phyloP scores from a whole-genome alignment of 176 grass and related monocot species.

The Leersia perrieri region DNA sequence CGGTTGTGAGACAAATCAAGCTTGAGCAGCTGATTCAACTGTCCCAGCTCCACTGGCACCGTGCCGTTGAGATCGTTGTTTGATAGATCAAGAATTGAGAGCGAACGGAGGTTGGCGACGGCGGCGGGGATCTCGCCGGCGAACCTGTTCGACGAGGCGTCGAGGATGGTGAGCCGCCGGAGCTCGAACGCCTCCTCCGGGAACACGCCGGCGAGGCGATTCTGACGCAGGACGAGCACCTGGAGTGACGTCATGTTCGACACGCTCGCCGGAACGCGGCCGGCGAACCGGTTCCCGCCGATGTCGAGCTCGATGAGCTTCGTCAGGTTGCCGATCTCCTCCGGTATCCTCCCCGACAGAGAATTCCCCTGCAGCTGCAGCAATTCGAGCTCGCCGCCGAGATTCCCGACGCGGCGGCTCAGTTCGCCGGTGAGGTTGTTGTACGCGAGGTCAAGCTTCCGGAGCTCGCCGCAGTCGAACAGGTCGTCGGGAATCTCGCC shows the following conservation, averaged over 20 bases:
- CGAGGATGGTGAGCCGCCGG: slow-evolving; percentile 38
- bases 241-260: slow-evolving; percentile 56
- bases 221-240: slow-evolving; percentile 38
- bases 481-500: slow-evolving; percentile 71
- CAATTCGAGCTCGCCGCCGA: slow-evolving; percentile 29
- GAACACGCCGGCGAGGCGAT: slow-evolving; percentile 44
- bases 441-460: slow-evolving; percentile 11
- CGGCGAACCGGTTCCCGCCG: slow-evolving; percentile 44
- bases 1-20: slow-evolving; percentile 79
- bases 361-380: slow-evolving; percentile 57
- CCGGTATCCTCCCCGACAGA: slow-evolving; percentile 58
- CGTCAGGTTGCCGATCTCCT: slow-evolving; percentile 70
- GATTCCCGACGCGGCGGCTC: slow-evolving; percentile 43
- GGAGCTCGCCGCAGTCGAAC: slow-evolving; percentile 55
- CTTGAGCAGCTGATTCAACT: slow-evolving; percentile 45
- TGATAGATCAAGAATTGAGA: slow-evolving; percentile 64
- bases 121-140: slow-evolving; percentile 50
- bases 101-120: slow-evolving; percentile 48
- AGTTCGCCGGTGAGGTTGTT: slow-evolving; percentile 62
- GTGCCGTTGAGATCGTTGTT: slow-evolving; percentile 62
- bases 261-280: slow-evolving; percentile 44
- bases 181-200: slow-evolving; percentile 49
- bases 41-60: slow-evolving; percentile 49
- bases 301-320: slow-evolving; percentile 36
- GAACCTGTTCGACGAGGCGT: slow-evolving; percentile 55